Evolutionary conservation across 1,284 basidiomycete genomes (phyloP).

Genomic region (Naganishia sp.): DNA sequence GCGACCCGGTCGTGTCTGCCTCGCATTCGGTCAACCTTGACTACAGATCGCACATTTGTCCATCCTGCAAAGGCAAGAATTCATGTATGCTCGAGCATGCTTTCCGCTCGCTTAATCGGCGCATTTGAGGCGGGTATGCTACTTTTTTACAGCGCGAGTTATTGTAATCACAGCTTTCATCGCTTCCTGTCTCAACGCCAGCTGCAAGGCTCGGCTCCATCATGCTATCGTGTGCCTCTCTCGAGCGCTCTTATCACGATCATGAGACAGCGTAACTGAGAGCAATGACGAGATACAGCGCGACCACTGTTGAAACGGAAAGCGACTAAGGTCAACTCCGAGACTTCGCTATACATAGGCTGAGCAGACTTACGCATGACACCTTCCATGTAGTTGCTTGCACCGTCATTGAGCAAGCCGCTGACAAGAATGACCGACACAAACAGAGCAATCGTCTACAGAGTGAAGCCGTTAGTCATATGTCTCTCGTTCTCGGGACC

Average conservation of each 20-base stretch:
- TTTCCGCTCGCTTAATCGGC: not conserved
- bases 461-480: not conserved
- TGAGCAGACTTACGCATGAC: conserved; percentile 58
- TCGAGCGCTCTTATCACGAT: not conserved
- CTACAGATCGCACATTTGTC: too few species aligned
- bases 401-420: conserved; percentile 70
- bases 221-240: not conserved
- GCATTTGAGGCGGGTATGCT: too few species aligned
- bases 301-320: conserved; percentile 53
- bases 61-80: too few species aligned
- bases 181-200: too few species aligned
- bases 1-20: too few species aligned
- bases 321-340: not conserved
- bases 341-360: not conserved
- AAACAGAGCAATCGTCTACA: conserved; percentile 76
- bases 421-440: conserved; percentile 81
- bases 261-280: conserved; percentile 54
- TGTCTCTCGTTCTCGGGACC: conserved; percentile 22
- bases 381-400: conserved; percentile 85
- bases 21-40: too few species aligned
- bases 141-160: too few species aligned
- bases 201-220: too few species aligned
- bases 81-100: too few species aligned
- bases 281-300: conserved; percentile 65
- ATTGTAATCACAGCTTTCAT: too few species aligned